Percentiles rank a stretch among this genome's conserved stretches.
These are phyloP conservation scores for Lodderomyces parapsilosis DNA, from an alignment of 1,139 yeast species.

Conservation along the genomic window DNA sequence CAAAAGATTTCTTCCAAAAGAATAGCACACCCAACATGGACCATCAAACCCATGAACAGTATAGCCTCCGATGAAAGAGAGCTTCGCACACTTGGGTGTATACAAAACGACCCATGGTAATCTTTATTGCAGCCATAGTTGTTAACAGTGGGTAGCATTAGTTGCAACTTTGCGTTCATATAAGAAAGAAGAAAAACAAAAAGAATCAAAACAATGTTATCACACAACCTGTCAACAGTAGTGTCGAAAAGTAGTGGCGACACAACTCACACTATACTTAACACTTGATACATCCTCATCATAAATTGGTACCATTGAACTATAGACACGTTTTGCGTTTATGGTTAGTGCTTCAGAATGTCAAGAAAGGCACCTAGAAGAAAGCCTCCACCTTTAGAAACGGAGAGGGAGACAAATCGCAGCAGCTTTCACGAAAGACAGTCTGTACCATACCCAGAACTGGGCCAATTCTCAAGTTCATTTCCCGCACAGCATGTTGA, in stretches of 20 bases:
- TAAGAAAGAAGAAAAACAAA: too few species aligned
- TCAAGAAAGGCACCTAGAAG: slow-evolving; percentile 24
- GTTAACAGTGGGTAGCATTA: background rate
- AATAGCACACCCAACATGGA: too few species aligned
- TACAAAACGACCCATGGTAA: background rate
- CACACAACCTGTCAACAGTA: too few species aligned
- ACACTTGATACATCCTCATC: background rate
- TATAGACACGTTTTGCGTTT: background rate
- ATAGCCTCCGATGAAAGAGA: too few species aligned
- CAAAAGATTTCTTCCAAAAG: too few species aligned
- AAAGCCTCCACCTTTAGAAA: slow-evolving; percentile 25
- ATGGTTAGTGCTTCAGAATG: slow-evolving; percentile 3
- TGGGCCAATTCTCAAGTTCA: background rate
- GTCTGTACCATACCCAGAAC: background rate
- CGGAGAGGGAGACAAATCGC: background rate
- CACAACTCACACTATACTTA: too few species aligned
- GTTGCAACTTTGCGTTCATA: background rate
- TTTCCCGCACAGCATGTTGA: background rate
- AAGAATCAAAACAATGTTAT: background rate
- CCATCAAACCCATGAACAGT: too few species aligned
- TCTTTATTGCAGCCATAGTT: background rate
- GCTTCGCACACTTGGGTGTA: too few species aligned
- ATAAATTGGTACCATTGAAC: background rate
- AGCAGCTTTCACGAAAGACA: background rate
- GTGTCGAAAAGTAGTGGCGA: too few species aligned